These are phyloP conservation scores for Taphrina confusa DNA, from an alignment of 1,139 yeast genomes.

Conservation along the genomic window DNA sequence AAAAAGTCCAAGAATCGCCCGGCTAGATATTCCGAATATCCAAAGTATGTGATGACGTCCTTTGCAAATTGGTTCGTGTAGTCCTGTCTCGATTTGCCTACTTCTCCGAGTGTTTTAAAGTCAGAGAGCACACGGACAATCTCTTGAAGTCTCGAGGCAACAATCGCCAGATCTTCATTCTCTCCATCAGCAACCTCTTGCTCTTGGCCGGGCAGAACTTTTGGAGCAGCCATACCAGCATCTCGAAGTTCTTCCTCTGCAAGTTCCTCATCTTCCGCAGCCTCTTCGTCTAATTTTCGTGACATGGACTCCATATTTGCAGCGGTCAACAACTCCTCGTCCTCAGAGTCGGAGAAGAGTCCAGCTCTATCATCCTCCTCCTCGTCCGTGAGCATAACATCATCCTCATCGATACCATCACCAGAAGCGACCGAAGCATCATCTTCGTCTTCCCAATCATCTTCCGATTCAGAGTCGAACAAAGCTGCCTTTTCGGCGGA, in stretches of 20 bases:
- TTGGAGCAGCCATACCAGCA: constrained; percentile 46
- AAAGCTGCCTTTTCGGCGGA: constrained; percentile 20
- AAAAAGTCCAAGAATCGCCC: constrained; percentile 88
- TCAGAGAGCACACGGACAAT: constrained; percentile 93
- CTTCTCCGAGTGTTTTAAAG: constrained; percentile 79
- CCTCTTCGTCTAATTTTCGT: constrained; percentile 56
- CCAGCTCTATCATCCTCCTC: constrained; percentile 60
- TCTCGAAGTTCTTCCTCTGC: constrained; percentile 41
- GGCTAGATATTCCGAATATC: constrained; percentile 93
- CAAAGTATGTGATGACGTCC: constrained; percentile 92
- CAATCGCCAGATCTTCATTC: constrained; percentile 75
- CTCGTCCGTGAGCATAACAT: constrained; percentile 31
- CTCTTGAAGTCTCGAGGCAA: constrained; percentile 93
- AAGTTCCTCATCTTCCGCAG: constrained; percentile 42
- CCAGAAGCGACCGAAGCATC: constrained; percentile 14
- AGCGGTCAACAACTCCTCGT: constrained; percentile 75
- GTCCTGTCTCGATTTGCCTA: constrained; percentile 80
- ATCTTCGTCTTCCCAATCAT: constrained; percentile 31
- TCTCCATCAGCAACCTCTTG: constrained; percentile 60
- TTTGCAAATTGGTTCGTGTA: constrained; percentile 71
- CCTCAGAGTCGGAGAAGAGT: constrained; percentile 65
- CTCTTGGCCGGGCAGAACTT: constrained; percentile 53
- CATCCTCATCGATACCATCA: constrained; percentile 4
- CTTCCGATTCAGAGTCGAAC: constrained; percentile 36
- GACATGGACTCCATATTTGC: constrained; percentile 83